Conservation (phyloP, 108 stramenopile species). For the Craspedostauros australis region DNA sequence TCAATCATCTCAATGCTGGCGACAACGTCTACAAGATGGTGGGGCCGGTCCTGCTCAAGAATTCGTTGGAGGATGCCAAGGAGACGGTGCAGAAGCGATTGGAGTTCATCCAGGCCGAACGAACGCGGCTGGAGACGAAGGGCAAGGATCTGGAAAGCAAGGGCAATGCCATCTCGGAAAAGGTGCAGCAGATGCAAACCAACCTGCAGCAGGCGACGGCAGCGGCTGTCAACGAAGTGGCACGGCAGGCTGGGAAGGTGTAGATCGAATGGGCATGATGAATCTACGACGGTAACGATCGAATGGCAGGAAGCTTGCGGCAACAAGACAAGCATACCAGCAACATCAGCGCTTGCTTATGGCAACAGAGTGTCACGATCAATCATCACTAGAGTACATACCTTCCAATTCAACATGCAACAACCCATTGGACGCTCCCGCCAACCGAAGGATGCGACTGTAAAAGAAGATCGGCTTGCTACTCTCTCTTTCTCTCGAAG, state of each 20-base stretch:
- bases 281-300: too few species aligned
- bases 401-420: too few species aligned
- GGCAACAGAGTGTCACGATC: too few species aligned
- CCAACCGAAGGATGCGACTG: too few species aligned
- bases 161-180: slow-evolving; percentile 47
- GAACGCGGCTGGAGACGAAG: slow-evolving; percentile 45
- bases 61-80: slow-evolving; percentile 86
- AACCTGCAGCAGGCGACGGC: slow-evolving; percentile 77
- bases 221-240: slow-evolving; percentile 71
- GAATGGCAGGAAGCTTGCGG: too few species aligned
- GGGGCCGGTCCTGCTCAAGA: slow-evolving; percentile 87
- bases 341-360: too few species aligned
- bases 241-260: slow-evolving; percentile 38
- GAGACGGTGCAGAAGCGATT: slow-evolving; percentile 80
- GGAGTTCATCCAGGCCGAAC: slow-evolving; percentile 80
- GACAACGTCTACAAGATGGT: slow-evolving; percentile 81
- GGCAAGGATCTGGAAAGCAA: slow-evolving; percentile 46
- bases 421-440: too few species aligned
- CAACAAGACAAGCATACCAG: too few species aligned
- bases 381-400: too few species aligned
- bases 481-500: neutral
- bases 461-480: too few species aligned
- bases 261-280: too few species aligned
- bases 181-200: slow-evolving; percentile 79
- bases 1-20: slow-evolving; percentile 33